Evolutionary conservation across 1,284 basidiomycete genomes (phyloP).

Genomic region (Golubevia pallescens): DNA sequence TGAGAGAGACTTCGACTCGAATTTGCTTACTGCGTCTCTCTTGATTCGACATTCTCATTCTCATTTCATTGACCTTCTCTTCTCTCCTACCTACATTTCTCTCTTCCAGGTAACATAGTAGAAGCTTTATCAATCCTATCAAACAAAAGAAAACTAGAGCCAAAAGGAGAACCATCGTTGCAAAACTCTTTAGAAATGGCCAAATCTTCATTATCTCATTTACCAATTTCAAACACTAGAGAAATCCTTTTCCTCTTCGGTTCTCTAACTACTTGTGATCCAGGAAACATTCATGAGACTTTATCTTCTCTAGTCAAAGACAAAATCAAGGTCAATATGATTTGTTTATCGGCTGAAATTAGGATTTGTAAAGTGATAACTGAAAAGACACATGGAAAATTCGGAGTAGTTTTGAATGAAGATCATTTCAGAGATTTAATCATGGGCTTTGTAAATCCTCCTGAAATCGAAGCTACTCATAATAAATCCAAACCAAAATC

Average conservation of each 20-base stretch:
- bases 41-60: too few relatives aligned
- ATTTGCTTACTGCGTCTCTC: too few relatives aligned
- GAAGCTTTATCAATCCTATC: constrained; percentile 84
- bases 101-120: constrained; percentile 81
- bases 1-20: too few relatives aligned
- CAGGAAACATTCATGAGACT: constrained; percentile 93
- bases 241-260: constrained; percentile 93
- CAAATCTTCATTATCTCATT: constrained; percentile 68
- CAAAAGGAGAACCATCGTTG: constrained; percentile 87
- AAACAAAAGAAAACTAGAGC: constrained; percentile 86
- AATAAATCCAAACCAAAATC: constrained; percentile 2
- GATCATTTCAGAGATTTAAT: constrained; percentile 93
- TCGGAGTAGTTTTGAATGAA: constrained; percentile 92
- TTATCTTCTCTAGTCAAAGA: constrained; percentile 78
- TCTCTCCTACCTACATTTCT: too few relatives aligned
- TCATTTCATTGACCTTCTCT: too few relatives aligned
- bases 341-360: constrained; percentile 79
- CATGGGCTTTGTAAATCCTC: constrained; percentile 91
- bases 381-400: constrained; percentile 46
- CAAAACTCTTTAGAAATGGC: constrained; percentile 97
- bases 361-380: constrained; percentile 88
- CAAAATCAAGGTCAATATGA: not conserved
- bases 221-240: constrained; percentile 91
- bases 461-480: constrained; percentile 31
- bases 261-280: constrained; percentile 93